Conservation (phyloP, 345 rosid genomes). For the Aquilaria sinensis region DNA sequence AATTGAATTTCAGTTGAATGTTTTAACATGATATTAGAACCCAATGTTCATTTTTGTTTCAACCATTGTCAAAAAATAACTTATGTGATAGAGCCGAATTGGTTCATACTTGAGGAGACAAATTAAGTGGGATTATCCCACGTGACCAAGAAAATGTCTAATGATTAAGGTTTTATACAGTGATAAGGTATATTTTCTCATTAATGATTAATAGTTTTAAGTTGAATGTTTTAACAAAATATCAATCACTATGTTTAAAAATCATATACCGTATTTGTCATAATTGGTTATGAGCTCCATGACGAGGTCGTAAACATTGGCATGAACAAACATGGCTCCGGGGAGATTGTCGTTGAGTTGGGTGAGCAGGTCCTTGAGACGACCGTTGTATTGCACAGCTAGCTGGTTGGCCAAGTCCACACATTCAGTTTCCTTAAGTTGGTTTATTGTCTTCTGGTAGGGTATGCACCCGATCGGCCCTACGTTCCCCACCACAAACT, state of each 20-base stretch:
- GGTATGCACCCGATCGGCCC: conserved; percentile 98
- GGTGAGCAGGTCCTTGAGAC: conserved; percentile 51
- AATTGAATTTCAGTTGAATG: too few species aligned
- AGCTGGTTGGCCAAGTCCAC: conserved; percentile 71
- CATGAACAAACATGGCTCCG: conserved; percentile 64
- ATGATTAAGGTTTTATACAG: too few species aligned
- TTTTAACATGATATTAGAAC: not conserved
- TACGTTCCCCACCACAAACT: conserved; percentile 81
- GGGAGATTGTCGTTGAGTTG: conserved; percentile 54
- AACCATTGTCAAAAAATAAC: too few species aligned
- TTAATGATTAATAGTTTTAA: too few species aligned
- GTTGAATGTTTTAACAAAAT: too few species aligned
- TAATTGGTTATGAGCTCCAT: conserved; percentile 84
- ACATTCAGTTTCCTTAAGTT: conserved; percentile 49
- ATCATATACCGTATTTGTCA: conserved; percentile 46
- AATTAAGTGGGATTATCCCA: too few species aligned
- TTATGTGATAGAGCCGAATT: too few species aligned
- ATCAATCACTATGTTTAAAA: too few species aligned
- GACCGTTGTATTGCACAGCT: conserved; percentile 61
- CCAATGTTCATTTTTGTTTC: not conserved
- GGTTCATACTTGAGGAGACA: too few species aligned
- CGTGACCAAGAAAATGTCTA: too few species aligned
- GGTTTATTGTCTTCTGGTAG: conserved; percentile 73
- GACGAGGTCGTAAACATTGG: conserved; percentile 78
- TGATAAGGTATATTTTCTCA: too few species aligned